Base-by-base conservation (phyloP, 306 rosid genomes). In the Fragaria iinumae region DNA sequence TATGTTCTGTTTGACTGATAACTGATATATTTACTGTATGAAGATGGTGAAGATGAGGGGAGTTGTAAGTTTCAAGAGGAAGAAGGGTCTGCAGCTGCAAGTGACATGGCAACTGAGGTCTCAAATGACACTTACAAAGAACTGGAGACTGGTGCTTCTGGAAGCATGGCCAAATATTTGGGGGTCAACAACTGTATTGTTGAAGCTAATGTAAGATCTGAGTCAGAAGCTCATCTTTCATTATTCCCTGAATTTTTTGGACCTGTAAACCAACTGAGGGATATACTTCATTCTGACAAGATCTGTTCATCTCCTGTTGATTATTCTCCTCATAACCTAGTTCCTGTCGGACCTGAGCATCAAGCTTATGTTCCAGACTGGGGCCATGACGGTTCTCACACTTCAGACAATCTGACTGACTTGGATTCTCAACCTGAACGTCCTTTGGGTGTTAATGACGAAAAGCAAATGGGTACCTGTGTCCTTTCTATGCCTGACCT, bases 341-440 rank as follows among this genome's bases (percentile, higher is more conserved):
- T 84, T 80, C 63, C 87, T 36, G 55, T 84, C 38, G 87, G 87
- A 21, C 84, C 80, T 44, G 74, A 67, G 69, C 80, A 84, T 69
- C 87, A 84, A 77, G 82, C 75, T 44, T 65, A 23, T 69, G 80
- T 84, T 77, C 77, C 84, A 67, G 80, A 69, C n/a, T 80, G 82
- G 80, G 71, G 70, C 77, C 57, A 25, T n/a, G 77, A 50, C 72
- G 65, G 52, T 79, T 67, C 73, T 39, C 52, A 79, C 74, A 41
- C 83, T 69, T 70, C 75, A 16, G 71, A 36, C 73, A 43, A 49
- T 73, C 73, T 27, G 48, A 72, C 13, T 14, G 21, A 47, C 43
- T 57, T 69, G 0, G 52, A 67, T 73, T 20, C 59, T 67, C 77
- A 17, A 48, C 49, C 4, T 52, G 14, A 32, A 18, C 11, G 4